Conservation (phyloP, 179 eudicot species). For the Pouteria campechiana region DNA sequence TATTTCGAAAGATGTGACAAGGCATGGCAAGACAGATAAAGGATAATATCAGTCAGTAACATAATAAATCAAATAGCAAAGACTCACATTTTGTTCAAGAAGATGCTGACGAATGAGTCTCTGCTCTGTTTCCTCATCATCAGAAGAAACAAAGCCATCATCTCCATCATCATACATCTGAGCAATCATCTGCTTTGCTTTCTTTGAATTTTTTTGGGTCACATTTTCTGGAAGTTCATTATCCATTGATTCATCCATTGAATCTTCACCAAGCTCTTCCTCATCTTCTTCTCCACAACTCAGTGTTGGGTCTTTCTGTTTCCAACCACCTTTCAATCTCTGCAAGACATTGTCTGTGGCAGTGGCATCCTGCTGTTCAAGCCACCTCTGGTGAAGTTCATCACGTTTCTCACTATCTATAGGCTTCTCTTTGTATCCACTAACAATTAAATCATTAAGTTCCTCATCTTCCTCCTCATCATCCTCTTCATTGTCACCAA, state of each 20-base stretch:
- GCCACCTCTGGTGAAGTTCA: slow-evolving; percentile 86
- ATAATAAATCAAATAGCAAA: background rate
- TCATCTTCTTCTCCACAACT: slow-evolving; percentile 30
- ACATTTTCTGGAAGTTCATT: slow-evolving; percentile 11
- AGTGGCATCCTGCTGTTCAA: slow-evolving; percentile 83
- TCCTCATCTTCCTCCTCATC: slow-evolving; percentile 59
- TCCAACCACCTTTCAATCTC: slow-evolving; percentile 40
- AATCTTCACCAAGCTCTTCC: slow-evolving; percentile 14
- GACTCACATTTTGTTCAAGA: slow-evolving; percentile 42
- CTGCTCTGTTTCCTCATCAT: slow-evolving; percentile 61
- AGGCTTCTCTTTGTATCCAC: slow-evolving; percentile 55
- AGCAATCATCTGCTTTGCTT: slow-evolving; percentile 68
- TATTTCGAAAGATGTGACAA: too few relatives aligned
- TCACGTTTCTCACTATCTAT: slow-evolving; percentile 52
- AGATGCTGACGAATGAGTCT: slow-evolving; percentile 34
- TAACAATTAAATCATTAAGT: slow-evolving; percentile 54
- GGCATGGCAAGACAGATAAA: background rate
- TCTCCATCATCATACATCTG: slow-evolving; percentile 69
- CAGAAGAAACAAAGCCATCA: slow-evolving; percentile 67
- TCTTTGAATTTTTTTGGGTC: slow-evolving; percentile 34
- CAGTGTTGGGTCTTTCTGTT: slow-evolving; percentile 23
- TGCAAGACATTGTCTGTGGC: slow-evolving; percentile 75
- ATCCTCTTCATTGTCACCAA: slow-evolving; percentile 54
- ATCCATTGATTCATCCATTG: slow-evolving; percentile 21
- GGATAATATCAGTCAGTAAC: too few relatives aligned